Evolutionary conservation across 139 green algal genomes (phyloP).

Genomic region (Zygnema circumcarinatum): DNA sequence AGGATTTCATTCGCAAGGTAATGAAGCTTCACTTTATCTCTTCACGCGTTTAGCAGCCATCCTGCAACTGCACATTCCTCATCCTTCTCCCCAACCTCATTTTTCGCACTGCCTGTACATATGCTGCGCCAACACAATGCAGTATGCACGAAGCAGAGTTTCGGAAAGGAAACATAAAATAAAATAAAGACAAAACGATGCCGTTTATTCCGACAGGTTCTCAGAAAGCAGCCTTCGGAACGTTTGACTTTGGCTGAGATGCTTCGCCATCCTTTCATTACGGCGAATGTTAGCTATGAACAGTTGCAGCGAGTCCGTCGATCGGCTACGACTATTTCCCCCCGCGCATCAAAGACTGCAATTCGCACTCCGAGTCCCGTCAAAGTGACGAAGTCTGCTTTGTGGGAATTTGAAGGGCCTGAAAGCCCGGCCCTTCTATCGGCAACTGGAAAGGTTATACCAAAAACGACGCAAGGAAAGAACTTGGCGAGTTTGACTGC

Average conservation of each 20-base stretch:
- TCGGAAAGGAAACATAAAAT: neutral
- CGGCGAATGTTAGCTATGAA: neutral
- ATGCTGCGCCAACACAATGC: neutral
- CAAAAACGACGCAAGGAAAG: neutral
- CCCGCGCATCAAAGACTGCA: neutral
- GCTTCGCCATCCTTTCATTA: slow-evolving; percentile 17
- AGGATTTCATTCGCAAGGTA: slow-evolving; percentile 36
- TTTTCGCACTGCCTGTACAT: neutral
- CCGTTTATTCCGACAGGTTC: neutral
- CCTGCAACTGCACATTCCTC: neutral
- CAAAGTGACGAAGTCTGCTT: neutral
- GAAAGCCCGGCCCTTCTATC: neutral
- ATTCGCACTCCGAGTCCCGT: neutral
- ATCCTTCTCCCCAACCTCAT: neutral
- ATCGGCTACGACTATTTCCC: neutral
- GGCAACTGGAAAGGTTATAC: neutral
- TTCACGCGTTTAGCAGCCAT: neutral
- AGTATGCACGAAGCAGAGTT: neutral
- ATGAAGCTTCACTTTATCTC: neutral
- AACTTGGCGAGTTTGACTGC: neutral
- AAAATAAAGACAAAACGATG: neutral
- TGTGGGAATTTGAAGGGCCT: neutral
- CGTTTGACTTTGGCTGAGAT: neutral
- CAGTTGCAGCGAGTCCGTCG: neutral
- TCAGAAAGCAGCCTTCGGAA: slow-evolving; percentile 3